phyloP scores from a whole-genome alignment of 176 grass and related monocot species.

The Urochloa ruziziensis region DNA sequence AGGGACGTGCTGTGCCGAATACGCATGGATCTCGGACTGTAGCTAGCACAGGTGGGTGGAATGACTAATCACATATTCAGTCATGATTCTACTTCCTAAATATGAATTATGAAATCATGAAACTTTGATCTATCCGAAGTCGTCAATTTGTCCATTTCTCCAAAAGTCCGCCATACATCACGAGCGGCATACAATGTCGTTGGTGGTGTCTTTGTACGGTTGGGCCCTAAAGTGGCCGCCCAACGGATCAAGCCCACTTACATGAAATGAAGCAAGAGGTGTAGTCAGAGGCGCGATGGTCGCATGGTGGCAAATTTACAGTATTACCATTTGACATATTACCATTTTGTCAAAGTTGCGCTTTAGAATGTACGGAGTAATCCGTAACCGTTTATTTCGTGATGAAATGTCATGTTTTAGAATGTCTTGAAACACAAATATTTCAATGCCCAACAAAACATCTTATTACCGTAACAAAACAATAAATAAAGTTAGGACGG shows the following conservation, averaged over 20 bases:
- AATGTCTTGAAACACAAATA: neutral
- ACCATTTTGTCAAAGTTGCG: too few relatives aligned
- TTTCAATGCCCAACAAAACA: neutral
- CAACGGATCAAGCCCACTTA: too few relatives aligned
- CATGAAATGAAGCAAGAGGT: too few relatives aligned
- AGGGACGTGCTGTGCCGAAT: neutral
- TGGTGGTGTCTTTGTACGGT: neutral
- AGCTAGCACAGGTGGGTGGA: neutral
- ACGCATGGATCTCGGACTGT: neutral
- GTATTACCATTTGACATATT: too few relatives aligned
- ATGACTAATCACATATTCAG: too few relatives aligned
- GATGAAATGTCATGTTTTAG: neutral
- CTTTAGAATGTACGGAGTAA: too few relatives aligned
- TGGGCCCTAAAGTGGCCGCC: neutral
- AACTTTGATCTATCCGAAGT: neutral
- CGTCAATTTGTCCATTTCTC: neutral
- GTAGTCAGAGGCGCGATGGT: too few relatives aligned
- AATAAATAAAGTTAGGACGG: neutral
- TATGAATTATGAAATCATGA: too few relatives aligned
- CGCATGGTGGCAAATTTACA: too few relatives aligned
- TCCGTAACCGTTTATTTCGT: neutral
- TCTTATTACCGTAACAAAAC: too few relatives aligned
- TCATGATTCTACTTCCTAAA: too few relatives aligned
- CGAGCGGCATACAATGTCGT: neutral
- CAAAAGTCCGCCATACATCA: too few relatives aligned